Percentiles rank a stretch among this genome's conserved stretches.
phyloP scores from a whole-genome alignment of 495 filamentous ascomycete genomes.

The Talaromyces thailandensis region DNA sequence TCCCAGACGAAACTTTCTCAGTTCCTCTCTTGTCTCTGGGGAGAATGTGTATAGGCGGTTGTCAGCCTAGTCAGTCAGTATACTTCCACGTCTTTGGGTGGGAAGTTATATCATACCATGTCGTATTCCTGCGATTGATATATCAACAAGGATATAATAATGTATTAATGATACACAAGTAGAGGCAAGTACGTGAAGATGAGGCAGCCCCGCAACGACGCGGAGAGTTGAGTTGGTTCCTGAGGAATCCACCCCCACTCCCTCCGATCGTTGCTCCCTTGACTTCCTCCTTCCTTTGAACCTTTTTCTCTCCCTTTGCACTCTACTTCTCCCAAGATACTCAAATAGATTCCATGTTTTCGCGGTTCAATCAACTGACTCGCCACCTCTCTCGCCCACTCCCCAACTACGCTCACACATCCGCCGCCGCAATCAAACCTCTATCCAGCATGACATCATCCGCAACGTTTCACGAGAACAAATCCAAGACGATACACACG shows the following conservation, averaged over 20 bases:
- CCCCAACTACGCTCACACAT: slow-evolving; percentile 42
- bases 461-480: slow-evolving; percentile 36
- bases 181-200: background rate
- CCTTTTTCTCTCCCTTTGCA: background rate
- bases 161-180: background rate
- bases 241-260: background rate
- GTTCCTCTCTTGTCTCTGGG: slow-evolving; percentile 70
- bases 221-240: background rate
- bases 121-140: background rate
- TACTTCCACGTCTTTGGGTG: background rate
- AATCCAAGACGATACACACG: slow-evolving; percentile 65
- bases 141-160: background rate
- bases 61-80: slow-evolving; percentile 51
- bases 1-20: slow-evolving; percentile 85
- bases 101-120: too few species aligned
- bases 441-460: slow-evolving; percentile 47
- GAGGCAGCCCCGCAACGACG: background rate
- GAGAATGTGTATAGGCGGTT: slow-evolving; percentile 90
- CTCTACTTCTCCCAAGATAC: background rate
- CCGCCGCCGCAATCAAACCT: slow-evolving; percentile 25
- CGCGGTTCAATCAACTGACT: slow-evolving; percentile 61
- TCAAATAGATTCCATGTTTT: slow-evolving; percentile 49
- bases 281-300: background rate
- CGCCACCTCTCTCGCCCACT: slow-evolving; percentile 61
- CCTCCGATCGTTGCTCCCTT: background rate